A percentile compares a stretch with the other conserved stretches of the same genome.
phyloP scores from a whole-genome alignment of 2,329 filamentous ascomycete genomes.

The Tympanopsis confertula region DNA sequence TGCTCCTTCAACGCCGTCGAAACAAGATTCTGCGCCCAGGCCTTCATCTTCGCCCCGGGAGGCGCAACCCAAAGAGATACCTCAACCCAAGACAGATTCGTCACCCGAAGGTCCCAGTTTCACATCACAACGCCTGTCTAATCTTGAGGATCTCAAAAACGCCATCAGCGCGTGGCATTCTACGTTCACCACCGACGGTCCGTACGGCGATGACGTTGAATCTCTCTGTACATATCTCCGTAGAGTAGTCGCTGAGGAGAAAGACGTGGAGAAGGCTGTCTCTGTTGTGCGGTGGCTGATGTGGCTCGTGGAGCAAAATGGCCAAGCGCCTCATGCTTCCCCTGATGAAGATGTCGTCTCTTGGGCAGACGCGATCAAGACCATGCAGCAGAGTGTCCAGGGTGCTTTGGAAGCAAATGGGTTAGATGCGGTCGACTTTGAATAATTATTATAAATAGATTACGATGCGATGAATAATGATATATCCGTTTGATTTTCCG shows the following conservation, averaged over 20 bases:
- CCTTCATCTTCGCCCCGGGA: neutral
- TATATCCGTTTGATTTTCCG: too few species aligned
- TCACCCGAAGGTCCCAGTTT: constrained; percentile 36
- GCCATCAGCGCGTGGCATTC: constrained; percentile 68
- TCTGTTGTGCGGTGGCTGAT: constrained; percentile 34
- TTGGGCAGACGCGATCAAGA: too few species aligned
- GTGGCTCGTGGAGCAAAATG: neutral
- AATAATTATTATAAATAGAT: too few species aligned
- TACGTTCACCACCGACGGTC: constrained; percentile 62
- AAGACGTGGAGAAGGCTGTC: constrained; percentile 64
- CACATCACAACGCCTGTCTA: constrained; percentile 26
- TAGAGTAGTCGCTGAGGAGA: constrained; percentile 64
- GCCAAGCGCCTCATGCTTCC: too few species aligned
- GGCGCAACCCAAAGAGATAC: too few species aligned
- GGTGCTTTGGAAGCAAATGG: too few species aligned
- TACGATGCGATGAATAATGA: too few species aligned
- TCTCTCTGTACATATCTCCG: constrained; percentile 64
- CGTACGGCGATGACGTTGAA: constrained; percentile 66
- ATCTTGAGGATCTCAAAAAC: constrained; percentile 50
- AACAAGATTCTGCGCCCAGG: neutral
- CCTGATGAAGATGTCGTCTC: too few species aligned
- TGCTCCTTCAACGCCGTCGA: neutral
- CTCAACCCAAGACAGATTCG: neutral
- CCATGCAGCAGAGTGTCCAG: too few species aligned
- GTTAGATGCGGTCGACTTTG: too few species aligned